Percentiles rank a stretch among this genome's conserved stretches.
Conservation (phyloP, 495 filamentous ascomycete genomes). For the Trichoderma orchidacearum region DNA sequence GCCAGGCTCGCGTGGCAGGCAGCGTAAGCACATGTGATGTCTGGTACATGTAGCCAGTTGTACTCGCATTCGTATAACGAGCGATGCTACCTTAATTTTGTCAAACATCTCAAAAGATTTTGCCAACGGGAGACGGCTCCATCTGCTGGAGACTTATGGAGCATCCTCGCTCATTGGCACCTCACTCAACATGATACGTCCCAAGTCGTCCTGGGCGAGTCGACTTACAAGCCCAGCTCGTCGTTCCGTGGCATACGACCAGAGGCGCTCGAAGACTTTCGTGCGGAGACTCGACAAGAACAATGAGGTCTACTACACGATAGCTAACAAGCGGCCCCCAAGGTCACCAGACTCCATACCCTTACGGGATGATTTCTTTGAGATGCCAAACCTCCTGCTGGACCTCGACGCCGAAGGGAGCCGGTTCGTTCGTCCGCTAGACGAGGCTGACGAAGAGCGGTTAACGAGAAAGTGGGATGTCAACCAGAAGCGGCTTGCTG, state of each 20-base stretch:
- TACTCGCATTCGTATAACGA: background rate
- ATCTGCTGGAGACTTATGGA: background rate
- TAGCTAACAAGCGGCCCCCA: background rate
- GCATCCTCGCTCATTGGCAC: background rate
- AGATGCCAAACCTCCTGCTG: background rate
- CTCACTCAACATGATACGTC: background rate
- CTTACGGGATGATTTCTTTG: background rate
- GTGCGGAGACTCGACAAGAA: background rate
- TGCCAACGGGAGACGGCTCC: background rate
- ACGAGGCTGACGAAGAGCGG: background rate
- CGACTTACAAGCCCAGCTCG: background rate
- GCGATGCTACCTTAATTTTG: background rate
- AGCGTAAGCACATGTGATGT: no score
- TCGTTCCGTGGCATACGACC: background rate
- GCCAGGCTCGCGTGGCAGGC: background rate
- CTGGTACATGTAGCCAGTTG: background rate
- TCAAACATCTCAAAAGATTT: background rate
- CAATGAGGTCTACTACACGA: background rate
- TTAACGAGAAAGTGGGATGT: background rate
- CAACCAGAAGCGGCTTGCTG: background rate
- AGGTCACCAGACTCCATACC: background rate
- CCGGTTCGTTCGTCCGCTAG: background rate
- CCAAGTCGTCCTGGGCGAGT: background rate
- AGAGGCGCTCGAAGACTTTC: background rate
- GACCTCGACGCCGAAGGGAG: constrained; percentile 1